phyloP scores from a whole-genome alignment of 257 asterid genomes.

The Solanum stenotomum region DNA sequence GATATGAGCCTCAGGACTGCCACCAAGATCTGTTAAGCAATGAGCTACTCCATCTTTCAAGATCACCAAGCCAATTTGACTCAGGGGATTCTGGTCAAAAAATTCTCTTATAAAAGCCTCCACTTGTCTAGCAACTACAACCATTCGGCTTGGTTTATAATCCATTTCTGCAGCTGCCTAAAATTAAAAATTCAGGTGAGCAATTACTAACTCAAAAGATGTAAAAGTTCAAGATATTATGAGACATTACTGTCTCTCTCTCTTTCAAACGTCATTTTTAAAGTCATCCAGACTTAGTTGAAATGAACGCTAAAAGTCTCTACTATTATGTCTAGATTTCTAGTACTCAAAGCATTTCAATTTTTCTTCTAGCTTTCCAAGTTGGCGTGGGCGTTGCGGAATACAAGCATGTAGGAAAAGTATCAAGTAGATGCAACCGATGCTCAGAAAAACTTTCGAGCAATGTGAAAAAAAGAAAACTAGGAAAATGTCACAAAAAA shows the following conservation, averaged over 20 bases:
- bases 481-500: not conserved
- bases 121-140: conserved; percentile 75
- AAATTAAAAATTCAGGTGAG: conserved; percentile 14
- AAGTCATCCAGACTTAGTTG: not conserved
- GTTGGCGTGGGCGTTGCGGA: not conserved
- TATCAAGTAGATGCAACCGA: not conserved
- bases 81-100: conserved; percentile 86
- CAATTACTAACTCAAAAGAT: not conserved
- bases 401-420: not conserved
- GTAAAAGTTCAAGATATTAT: not conserved
- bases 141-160: conserved; percentile 88
- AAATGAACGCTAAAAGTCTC: not conserved
- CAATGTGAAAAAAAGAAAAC: not conserved
- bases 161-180: conserved; percentile 89
- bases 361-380: not conserved
- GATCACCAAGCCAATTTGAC: conserved; percentile 73
- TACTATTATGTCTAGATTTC: not conserved
- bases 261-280: not conserved
- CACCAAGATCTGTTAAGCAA: conserved; percentile 85
- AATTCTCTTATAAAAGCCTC: conserved; percentile 92
- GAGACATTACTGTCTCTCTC: not conserved
- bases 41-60: conserved; percentile 84
- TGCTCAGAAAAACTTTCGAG: not conserved
- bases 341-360: not conserved
- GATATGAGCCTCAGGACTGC: conserved; percentile 94